phyloP scores from a whole-genome alignment of 371 early-diverging fungal genomes.

The Apophysomyces sp. region DNA sequence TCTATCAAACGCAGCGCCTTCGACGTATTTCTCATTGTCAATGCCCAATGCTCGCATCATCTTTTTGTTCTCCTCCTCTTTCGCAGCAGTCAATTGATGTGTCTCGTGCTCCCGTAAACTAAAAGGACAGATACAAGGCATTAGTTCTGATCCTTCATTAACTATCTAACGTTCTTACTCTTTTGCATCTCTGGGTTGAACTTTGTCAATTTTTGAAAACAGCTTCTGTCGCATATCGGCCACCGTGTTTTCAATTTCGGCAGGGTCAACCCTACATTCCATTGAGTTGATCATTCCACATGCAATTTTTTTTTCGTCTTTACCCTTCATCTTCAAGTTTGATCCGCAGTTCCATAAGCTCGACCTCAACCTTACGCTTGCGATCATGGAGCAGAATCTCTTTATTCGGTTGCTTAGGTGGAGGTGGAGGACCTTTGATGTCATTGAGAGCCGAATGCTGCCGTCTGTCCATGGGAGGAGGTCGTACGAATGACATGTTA shows the following conservation, averaged over 20 bases:
- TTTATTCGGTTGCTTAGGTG: constrained; percentile 65
- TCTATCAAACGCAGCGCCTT: constrained; percentile 82
- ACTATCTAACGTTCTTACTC: constrained; percentile 18
- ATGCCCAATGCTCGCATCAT: constrained; percentile 75
- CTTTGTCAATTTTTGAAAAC: constrained; percentile 50
- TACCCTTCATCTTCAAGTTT: constrained; percentile 84
- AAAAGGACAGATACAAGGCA: neutral
- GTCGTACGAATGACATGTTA: constrained; percentile 76
- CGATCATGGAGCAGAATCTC: constrained; percentile 85
- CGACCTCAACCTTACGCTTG: constrained; percentile 85
- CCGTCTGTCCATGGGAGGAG: constrained; percentile 36
- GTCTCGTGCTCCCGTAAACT: constrained; percentile 57
- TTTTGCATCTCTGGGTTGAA: constrained; percentile 39
- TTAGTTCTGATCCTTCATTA: neutral
- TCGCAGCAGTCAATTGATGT: constrained; percentile 74
- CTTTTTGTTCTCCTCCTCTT: constrained; percentile 62
- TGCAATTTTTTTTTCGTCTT: neutral
- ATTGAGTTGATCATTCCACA: neutral
- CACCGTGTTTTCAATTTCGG: constrained; percentile 63
- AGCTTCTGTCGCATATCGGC: constrained; percentile 51
- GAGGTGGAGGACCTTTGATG: constrained; percentile 37
- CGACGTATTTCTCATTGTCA: constrained; percentile 56
- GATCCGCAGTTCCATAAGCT: constrained; percentile 77
- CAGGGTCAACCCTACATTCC: constrained; percentile 25
- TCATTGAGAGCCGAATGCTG: constrained; percentile 35